Conservation (phyloP, 306 rosid genomes). For the Begonia fuchsioides region DNA sequence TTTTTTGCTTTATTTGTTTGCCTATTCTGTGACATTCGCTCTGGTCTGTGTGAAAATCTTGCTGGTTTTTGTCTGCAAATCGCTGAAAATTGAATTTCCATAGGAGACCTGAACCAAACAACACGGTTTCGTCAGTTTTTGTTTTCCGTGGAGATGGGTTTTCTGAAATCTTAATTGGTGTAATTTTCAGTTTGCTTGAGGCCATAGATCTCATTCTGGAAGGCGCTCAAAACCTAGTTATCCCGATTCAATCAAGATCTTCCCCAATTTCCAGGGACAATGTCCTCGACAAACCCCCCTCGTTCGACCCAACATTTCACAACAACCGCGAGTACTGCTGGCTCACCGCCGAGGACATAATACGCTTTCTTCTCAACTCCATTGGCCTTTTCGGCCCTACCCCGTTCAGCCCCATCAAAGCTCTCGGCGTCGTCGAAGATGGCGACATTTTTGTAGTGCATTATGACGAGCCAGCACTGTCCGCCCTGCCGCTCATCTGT, state of each 20-base stretch:
- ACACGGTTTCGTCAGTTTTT: background rate
- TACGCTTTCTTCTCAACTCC: constrained; percentile 65
- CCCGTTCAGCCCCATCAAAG: constrained; percentile 26
- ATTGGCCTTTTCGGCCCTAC: constrained; percentile 42
- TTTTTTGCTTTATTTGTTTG: background rate
- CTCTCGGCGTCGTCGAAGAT: constrained; percentile 33
- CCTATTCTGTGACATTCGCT: too few relatives aligned
- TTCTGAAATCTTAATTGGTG: background rate
- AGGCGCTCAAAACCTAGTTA: constrained; percentile 82
- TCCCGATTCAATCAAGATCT: constrained; percentile 38
- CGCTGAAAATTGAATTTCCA: background rate
- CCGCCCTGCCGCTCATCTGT: constrained; percentile 35
- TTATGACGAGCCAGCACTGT: constrained; percentile 51
- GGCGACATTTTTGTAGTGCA: constrained; percentile 23
- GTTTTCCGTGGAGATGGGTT: background rate
- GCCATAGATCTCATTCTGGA: constrained; percentile 80
- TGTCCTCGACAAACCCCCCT: constrained; percentile 26
- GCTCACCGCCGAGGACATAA: constrained; percentile 67
- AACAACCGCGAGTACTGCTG: constrained; percentile 46
- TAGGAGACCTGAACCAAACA: background rate
- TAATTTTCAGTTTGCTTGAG: constrained; percentile 41
- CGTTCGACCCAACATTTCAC: constrained; percentile 11
- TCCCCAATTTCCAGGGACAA: constrained; percentile 48
- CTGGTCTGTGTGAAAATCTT: background rate
- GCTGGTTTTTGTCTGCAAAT: background rate